Conservation (phyloP, 352 stramenopile genomes). For the Phytopythium chamaehyphon region DNA sequence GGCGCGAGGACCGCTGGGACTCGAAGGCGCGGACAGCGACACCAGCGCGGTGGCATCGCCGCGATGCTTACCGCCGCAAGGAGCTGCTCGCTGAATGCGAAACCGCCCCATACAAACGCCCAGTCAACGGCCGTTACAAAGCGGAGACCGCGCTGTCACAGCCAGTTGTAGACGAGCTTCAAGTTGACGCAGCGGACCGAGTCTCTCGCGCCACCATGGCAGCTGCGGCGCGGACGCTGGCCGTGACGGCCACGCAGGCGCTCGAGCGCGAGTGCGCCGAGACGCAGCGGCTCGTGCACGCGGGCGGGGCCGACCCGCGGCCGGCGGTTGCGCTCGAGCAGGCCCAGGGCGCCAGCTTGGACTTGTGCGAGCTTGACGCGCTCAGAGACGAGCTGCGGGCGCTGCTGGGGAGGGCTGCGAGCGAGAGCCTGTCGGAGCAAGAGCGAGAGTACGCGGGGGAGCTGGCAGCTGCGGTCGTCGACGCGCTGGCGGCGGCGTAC, state of each 20-base stretch:
- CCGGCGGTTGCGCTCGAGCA: neutral
- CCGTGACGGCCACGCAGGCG: constrained; percentile 21
- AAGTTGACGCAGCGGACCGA: neutral
- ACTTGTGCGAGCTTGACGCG: constrained; percentile 22
- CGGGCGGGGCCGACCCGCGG: neutral
- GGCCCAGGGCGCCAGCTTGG: neutral
- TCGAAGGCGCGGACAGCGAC: too few relatives aligned
- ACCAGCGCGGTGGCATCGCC: too few relatives aligned
- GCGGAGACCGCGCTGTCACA: too few relatives aligned
- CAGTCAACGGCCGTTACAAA: too few relatives aligned
- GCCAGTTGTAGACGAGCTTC: too few relatives aligned
- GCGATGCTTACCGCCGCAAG: too few relatives aligned
- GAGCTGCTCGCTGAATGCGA: too few relatives aligned
- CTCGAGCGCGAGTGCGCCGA: constrained; percentile 15
- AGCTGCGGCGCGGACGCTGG: too few relatives aligned
- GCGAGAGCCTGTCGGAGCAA: constrained; percentile 10
- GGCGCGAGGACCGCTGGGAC: too few relatives aligned
- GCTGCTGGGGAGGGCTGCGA: constrained; percentile 19
- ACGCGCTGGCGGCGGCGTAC: constrained; percentile 14
- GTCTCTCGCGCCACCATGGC: too few relatives aligned
- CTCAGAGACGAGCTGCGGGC: constrained; percentile 32
- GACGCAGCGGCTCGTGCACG: constrained; percentile 19
- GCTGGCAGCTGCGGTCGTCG: constrained; percentile 19
- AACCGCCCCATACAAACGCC: too few relatives aligned
- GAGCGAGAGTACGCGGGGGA: constrained; percentile 21